phyloP scores from a whole-genome alignment of 306 rosid species.

The peach (Prunus persica) region Prunus_persica_NCBIv2 NC_034010.1:3800501-3801000 shows the following conservation, averaged over 20 bases:
- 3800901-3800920: constrained; percentile 10
- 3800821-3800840: constrained; percentile 25
- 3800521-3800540: neutral
- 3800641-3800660: neutral
- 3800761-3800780: neutral
- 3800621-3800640: neutral
- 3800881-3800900: constrained; percentile 28
- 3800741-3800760: constrained; percentile 18
- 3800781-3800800: neutral
- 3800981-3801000: constrained; percentile 36
- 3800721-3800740: constrained; percentile 55
- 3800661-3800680: neutral
- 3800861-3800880: constrained; percentile 18
- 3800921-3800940: constrained; percentile 20
- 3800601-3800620: neutral
- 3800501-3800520: no score
- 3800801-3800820: neutral
- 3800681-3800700: neutral
- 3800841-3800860: constrained; percentile 22
- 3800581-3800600: neutral
- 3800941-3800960: constrained; percentile 4
- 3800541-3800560: neutral
- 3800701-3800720: neutral
- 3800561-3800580: neutral
- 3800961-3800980: constrained; percentile 11